Percentiles rank a stretch among this genome's conserved stretches.
Evolutionary conservation across 345 rosid genomes (phyloP).

Genomic region (Populus ilicifolia): DNA sequence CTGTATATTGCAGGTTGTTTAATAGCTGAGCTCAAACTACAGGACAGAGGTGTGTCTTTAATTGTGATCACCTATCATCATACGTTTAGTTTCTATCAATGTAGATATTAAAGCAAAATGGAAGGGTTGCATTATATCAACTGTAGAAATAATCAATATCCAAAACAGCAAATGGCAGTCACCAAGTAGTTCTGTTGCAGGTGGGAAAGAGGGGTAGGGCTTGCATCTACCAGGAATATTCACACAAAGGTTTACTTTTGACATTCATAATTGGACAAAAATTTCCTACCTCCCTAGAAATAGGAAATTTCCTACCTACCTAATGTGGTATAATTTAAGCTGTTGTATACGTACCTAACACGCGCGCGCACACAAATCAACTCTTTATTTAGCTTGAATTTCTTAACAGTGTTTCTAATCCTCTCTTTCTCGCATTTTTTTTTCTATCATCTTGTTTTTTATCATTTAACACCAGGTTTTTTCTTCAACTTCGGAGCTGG

Average conservation of each 20-base stretch:
- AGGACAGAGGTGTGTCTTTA: constrained; percentile 47
- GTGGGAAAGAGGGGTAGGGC: not conserved
- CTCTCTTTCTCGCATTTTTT: no score
- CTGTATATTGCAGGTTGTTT: constrained; percentile 61
- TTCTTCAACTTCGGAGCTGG: no score
- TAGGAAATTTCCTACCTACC: no score
- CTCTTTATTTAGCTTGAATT: no score
- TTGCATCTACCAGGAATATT: not conserved
- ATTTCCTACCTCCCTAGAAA: no score
- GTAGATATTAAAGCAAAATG: not conserved
- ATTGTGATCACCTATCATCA: not conserved
- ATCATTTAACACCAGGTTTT: no score
- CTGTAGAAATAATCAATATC: not conserved
- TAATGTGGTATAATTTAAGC: no score
- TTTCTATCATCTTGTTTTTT: no score
- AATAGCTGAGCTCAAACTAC: constrained; percentile 60
- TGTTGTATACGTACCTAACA: no score
- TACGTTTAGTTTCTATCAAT: not conserved
- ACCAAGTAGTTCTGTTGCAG: not conserved
- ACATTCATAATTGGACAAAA: not conserved
- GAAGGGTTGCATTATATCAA: not conserved
- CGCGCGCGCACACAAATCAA: no score
- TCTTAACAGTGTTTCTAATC: no score
- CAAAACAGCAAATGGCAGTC: not conserved
- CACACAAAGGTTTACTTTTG: not conserved